Conservation (phyloP, 2,329 filamentous ascomycete genomes). For the Aspergillus uvarum region DNA sequence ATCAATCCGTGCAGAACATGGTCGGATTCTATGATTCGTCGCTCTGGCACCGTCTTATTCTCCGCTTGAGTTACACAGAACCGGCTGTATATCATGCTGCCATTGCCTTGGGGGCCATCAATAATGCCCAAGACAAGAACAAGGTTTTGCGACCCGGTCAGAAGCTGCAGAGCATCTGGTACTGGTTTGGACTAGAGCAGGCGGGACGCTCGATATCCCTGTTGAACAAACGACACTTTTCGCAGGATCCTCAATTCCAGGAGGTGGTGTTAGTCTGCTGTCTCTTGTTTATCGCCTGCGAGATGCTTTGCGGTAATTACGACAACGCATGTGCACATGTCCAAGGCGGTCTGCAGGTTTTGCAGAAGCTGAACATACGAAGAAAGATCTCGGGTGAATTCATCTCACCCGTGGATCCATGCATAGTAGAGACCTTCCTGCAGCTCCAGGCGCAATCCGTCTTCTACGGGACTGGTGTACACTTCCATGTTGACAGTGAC, state of each 20-base stretch:
- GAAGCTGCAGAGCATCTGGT: not conserved
- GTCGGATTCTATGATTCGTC: constrained; percentile 4
- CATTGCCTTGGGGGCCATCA: not conserved
- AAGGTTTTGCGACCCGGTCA: not conserved
- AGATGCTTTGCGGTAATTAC: not conserved
- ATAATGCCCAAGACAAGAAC: not conserved
- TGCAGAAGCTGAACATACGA: not conserved
- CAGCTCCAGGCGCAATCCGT: not conserved
- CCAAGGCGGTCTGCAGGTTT: not conserved
- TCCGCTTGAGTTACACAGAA: constrained; percentile 1
- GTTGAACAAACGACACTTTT: not conserved
- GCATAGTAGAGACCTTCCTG: not conserved
- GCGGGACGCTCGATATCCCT: not conserved
- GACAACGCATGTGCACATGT: not conserved
- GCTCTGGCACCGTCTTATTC: constrained; percentile 9
- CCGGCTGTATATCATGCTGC: constrained; percentile 9
- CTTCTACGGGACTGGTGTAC: not conserved
- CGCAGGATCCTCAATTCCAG: not conserved
- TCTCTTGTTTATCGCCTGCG: not conserved
- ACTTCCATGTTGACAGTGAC: not conserved
- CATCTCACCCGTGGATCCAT: not conserved
- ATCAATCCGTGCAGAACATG: constrained; percentile 3
- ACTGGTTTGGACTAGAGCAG: not conserved
- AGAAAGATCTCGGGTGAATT: not conserved
- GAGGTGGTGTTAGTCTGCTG: not conserved